phyloP scores from a whole-genome alignment of 2,329 filamentous ascomycete species.

The Allantophomopsis cytisporea region DNA sequence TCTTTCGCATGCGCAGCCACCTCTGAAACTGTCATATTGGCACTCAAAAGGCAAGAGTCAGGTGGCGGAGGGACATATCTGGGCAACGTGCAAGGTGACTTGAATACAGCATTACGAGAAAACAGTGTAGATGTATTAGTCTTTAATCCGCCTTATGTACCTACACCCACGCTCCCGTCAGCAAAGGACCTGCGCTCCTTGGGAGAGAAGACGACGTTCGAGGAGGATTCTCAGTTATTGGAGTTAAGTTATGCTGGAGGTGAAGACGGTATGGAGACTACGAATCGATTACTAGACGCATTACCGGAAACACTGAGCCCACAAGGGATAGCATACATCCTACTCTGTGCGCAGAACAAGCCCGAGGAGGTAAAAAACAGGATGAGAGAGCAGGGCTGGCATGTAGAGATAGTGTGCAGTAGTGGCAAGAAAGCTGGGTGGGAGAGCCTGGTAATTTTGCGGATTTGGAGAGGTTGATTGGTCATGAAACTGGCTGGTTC shows the following conservation, averaged over 20 bases:
- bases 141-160: conserved; percentile 97
- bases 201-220: conserved; percentile 34
- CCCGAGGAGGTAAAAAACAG: conserved; percentile 58
- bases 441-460: conserved; percentile 84
- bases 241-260: conserved; percentile 84
- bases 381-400: conserved; percentile 58
- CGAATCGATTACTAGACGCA: conserved; percentile 59
- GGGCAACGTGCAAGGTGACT: conserved; percentile 56
- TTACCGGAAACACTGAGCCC: conserved; percentile 51
- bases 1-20: conserved; percentile 70
- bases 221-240: conserved; percentile 71
- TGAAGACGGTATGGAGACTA: conserved; percentile 85
- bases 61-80: conserved; percentile 37
- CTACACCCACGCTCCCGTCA: conserved; percentile 60
- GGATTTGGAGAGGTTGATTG: conserved; percentile 54
- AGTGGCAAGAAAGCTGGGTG: conserved; percentile 85
- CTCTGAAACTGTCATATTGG: conserved; percentile 45
- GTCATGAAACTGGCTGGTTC: too few relatives aligned
- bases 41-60: conserved; percentile 26
- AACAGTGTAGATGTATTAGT: conserved; percentile 67
- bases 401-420: conserved; percentile 60
- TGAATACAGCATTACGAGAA: conserved; percentile 45
- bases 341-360: conserved; percentile 84
- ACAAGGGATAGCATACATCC: conserved; percentile 69
- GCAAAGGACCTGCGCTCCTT: conserved; percentile 13